phyloP scores from a whole-genome alignment of 768 basidiomycete species.

The Boletus sensibilis region DNA sequence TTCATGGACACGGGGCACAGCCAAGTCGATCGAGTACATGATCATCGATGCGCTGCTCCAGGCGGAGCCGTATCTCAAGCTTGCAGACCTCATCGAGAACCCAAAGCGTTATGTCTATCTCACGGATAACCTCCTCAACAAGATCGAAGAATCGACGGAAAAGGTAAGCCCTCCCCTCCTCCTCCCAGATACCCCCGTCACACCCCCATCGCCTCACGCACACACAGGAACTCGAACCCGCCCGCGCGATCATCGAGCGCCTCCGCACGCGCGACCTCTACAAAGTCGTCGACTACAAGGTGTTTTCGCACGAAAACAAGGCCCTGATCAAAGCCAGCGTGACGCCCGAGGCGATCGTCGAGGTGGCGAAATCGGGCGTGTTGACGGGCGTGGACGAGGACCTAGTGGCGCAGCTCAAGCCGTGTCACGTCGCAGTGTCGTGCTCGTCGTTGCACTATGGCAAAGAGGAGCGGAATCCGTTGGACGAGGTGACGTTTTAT shows the following conservation, averaged over 20 bases:
- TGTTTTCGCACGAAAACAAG: slow-evolving; percentile 38
- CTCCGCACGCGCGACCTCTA: slow-evolving; percentile 67
- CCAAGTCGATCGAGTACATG: slow-evolving; percentile 82
- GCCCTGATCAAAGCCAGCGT: slow-evolving; percentile 26
- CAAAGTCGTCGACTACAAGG: slow-evolving; percentile 64
- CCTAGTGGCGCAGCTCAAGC: slow-evolving; percentile 37
- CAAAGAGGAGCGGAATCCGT: slow-evolving; percentile 66
- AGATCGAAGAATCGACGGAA: slow-evolving; percentile 54
- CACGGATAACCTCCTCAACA: slow-evolving; percentile 64
- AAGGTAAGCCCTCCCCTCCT: slow-evolving; percentile 4
- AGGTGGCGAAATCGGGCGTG: slow-evolving; percentile 35
- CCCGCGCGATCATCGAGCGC: slow-evolving; percentile 62
- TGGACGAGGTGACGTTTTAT: slow-evolving; percentile 71
- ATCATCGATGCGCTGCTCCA: slow-evolving; percentile 72
- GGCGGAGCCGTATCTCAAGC: slow-evolving; percentile 63
- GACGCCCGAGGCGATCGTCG: slow-evolving; percentile 45
- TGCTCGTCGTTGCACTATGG: slow-evolving; percentile 72
- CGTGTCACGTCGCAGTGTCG: slow-evolving; percentile 62
- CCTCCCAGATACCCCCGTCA: no score
- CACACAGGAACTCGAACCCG: slow-evolving; percentile 53
- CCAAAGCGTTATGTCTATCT: slow-evolving; percentile 61
- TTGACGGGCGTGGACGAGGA: slow-evolving; percentile 27
- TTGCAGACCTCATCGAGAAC: slow-evolving; percentile 55
- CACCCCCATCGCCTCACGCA: neutral
- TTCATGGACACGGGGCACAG: slow-evolving; percentile 32